A percentile compares a stretch with the other conserved stretches of the same genome.
These are phyloP conservation scores for Penicillium riverlandense DNA, from an alignment of 495 filamentous ascomycete species.

Conservation along the genomic window DNA sequence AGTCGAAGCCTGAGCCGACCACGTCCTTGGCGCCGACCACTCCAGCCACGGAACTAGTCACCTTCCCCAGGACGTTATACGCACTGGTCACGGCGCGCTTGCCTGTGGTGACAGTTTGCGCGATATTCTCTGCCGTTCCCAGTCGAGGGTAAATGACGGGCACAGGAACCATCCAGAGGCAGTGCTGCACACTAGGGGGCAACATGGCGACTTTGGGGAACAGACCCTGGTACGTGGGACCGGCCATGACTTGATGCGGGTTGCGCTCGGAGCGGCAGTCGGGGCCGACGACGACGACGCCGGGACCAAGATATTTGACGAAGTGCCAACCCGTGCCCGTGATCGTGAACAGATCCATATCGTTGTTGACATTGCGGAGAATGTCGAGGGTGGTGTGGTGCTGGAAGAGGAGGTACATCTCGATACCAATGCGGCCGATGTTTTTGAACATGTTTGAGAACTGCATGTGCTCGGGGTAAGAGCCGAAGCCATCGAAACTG, in stretches of 20 bases:
- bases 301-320: slow-evolving; percentile 89
- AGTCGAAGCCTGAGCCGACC: slow-evolving; percentile 83
- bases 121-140: slow-evolving; percentile 82
- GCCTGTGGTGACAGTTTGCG: slow-evolving; percentile 84
- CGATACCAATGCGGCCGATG: slow-evolving; percentile 92
- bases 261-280: slow-evolving; percentile 90
- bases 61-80: slow-evolving; percentile 91
- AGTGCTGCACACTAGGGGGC: slow-evolving; percentile 91
- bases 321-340: slow-evolving; percentile 98
- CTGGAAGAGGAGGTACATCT: slow-evolving; percentile 99
- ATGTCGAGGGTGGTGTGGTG: slow-evolving; percentile 96
- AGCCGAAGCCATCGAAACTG: slow-evolving; percentile 96
- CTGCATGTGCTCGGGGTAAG: slow-evolving; percentile 98
- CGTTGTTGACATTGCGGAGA: slow-evolving; percentile 75
- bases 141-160: slow-evolving; percentile 87
- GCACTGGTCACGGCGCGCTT: slow-evolving; percentile 94
- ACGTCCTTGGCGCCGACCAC: slow-evolving; percentile 91
- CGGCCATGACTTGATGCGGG: slow-evolving; percentile 86
- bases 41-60: slow-evolving; percentile 86
- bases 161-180: slow-evolving; percentile 88
- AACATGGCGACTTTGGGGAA: slow-evolving; percentile 92
- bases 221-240: slow-evolving; percentile 92
- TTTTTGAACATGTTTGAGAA: slow-evolving; percentile 96
- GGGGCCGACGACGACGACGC: slow-evolving; percentile 80
- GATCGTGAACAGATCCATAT: slow-evolving; percentile 90